Percentiles rank a stretch among this genome's conserved stretches.
Conservation (phyloP, 2,329 filamentous ascomycete species). For the Colletotrichum liriopes region DNA sequence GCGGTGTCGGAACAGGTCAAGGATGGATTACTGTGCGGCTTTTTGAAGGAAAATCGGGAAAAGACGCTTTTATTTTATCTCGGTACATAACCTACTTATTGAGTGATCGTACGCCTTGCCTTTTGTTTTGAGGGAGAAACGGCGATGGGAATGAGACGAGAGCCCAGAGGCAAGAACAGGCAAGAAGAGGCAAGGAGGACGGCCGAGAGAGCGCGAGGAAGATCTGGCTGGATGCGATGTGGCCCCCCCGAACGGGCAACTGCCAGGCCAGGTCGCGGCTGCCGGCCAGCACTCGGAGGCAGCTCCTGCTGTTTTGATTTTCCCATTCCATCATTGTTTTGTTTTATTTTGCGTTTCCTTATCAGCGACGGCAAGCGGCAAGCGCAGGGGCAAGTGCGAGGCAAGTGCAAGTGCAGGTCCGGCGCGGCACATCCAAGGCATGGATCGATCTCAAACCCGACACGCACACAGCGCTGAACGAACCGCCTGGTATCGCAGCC, state of each 20-base stretch:
- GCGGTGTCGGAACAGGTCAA: slow-evolving; percentile 7
- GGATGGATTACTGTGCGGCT: neutral
- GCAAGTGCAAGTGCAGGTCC: slow-evolving; percentile 2
- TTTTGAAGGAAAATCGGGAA: neutral
- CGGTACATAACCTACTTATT: neutral
- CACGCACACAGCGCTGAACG: neutral
- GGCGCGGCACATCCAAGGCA: neutral
- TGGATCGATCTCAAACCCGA: neutral
- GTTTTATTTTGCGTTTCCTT: neutral
- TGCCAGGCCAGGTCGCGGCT: neutral
- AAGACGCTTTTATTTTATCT: neutral
- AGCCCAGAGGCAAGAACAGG: neutral
- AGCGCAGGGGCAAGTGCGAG: neutral
- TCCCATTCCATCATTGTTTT: neutral
- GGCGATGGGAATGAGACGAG: slow-evolving; percentile 3
- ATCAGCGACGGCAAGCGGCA: neutral
- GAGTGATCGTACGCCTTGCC: neutral
- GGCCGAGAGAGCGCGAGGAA: neutral
- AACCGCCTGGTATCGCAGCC: neutral
- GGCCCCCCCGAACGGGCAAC: neutral
- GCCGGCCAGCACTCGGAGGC: neutral
- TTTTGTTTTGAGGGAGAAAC: neutral
- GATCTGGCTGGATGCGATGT: neutral
- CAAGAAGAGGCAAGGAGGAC: neutral
- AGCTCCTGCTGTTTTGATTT: neutral